These are phyloP conservation scores for Beauveria sp. DNA, from an alignment of 2,329 filamentous ascomycete species.

Conservation along the genomic window DNA sequence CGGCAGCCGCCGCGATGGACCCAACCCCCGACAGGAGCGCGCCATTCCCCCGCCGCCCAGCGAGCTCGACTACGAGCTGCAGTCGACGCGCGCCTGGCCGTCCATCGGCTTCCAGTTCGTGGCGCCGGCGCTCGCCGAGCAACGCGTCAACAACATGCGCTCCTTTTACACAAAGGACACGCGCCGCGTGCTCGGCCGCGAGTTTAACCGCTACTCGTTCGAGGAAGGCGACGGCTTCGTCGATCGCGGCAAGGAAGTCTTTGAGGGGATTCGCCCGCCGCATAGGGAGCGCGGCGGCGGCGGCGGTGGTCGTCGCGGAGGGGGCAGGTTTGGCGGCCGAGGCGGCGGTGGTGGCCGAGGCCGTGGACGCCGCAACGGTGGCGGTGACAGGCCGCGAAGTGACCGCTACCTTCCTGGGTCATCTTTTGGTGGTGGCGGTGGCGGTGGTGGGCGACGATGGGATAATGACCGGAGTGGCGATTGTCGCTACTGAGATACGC, in stretches of 20 bases:
- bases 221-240: slow-evolving; percentile 60
- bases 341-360: slow-evolving; percentile 17
- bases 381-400: slow-evolving; percentile 19
- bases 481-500: neutral
- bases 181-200: slow-evolving; percentile 34
- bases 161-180: slow-evolving; percentile 37
- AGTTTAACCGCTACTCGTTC: slow-evolving; percentile 65
- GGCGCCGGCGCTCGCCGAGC: slow-evolving; percentile 52
- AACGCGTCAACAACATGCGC: slow-evolving; percentile 53
- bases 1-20: neutral
- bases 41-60: slow-evolving; percentile 2
- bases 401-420: slow-evolving; percentile 27
- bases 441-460: slow-evolving; percentile 17
- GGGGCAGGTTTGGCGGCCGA: slow-evolving; percentile 20
- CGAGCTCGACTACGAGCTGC: neutral
- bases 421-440: slow-evolving; percentile 13
- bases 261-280: slow-evolving; percentile 55
- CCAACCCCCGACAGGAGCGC: neutral
- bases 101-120: slow-evolving; percentile 48
- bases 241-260: slow-evolving; percentile 64
- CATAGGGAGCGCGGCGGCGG: slow-evolving; percentile 36
- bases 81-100: slow-evolving; percentile 34
- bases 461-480: slow-evolving; percentile 3
- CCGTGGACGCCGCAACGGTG: slow-evolving; percentile 16
- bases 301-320: slow-evolving; percentile 20